Conservation (phyloP, 2,329 filamentous ascomycete species). For the Rhynchosporium secalis region DNA sequence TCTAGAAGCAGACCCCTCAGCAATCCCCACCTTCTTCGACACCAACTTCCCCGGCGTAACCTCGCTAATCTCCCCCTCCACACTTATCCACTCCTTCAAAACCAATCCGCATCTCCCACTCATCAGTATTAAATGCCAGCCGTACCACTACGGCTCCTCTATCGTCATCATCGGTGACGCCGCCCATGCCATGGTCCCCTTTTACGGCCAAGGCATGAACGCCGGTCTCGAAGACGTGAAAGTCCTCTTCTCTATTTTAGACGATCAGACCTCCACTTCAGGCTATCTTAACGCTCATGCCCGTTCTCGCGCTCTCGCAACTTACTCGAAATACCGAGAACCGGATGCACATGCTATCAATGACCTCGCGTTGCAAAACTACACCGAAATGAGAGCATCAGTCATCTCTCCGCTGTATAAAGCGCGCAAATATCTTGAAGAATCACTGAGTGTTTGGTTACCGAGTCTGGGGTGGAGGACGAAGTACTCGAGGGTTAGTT, state of each 20-base stretch:
- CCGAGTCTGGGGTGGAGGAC: conserved; percentile 85
- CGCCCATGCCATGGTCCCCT: conserved; percentile 96
- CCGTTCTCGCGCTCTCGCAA: conserved; percentile 68
- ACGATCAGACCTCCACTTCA: conserved; percentile 51
- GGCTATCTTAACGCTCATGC: conserved; percentile 51
- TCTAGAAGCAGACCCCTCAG: conserved; percentile 63
- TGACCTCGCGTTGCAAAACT: conserved; percentile 87
- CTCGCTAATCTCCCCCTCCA: conserved; percentile 63
- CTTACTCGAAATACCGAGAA: conserved; percentile 73
- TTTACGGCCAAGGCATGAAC: conserved; percentile 98
- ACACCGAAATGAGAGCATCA: conserved; percentile 87
- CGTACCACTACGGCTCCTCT: conserved; percentile 76
- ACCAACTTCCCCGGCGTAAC: conserved; percentile 85
- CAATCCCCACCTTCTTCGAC: conserved; percentile 73
- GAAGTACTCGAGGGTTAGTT: conserved; percentile 89
- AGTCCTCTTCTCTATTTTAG: conserved; percentile 79
- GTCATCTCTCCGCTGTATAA: conserved; percentile 78
- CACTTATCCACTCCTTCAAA: conserved; percentile 73
- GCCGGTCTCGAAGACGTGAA: conserved; percentile 92
- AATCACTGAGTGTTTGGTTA: conserved; percentile 73
- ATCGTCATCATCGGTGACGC: conserved; percentile 90
- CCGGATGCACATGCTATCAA: conserved; percentile 88
- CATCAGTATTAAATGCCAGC: conserved; percentile 89
- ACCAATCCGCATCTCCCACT: conserved; percentile 87
- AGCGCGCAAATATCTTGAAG: conserved; percentile 82